These are phyloP conservation scores for Brassica cretica DNA, from an alignment of 345 rosid species.

Conservation along the genomic window DNA sequence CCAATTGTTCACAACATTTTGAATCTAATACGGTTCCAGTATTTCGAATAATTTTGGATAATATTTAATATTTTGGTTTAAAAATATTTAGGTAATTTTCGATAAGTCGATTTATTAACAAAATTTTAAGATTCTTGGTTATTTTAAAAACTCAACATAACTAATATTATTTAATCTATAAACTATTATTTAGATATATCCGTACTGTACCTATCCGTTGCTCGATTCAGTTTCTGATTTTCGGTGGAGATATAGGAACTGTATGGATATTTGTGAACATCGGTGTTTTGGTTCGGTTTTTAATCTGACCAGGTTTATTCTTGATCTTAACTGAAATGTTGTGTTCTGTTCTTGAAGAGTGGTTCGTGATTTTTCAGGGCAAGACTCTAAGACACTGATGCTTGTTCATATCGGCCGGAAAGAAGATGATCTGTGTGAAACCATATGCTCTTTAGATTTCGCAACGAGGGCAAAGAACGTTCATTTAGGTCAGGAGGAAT, in stretches of 20 bases:
- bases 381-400: constrained; percentile 81
- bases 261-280: background rate
- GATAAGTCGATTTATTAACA: background rate
- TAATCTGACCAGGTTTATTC: background rate
- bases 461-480: constrained; percentile 67
- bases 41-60: background rate
- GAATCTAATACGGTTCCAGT: background rate
- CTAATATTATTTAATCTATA: background rate
- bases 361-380: constrained; percentile 48
- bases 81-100: background rate
- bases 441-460: constrained; percentile 72
- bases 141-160: background rate
- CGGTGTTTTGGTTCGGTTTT: background rate
- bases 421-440: constrained; percentile 84
- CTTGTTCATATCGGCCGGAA: constrained; percentile 77
- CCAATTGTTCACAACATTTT: too few relatives aligned
- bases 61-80: background rate
- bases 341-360: background rate
- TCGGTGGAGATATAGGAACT: background rate
- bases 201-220: background rate
- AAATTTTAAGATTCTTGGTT: background rate
- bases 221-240: too few relatives aligned
- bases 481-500: constrained; percentile 55
- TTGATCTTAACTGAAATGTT: background rate
- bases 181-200: background rate